Conservation (phyloP, 129 eudicot species). For the Chrysanthemum lavandulifolium region DNA sequence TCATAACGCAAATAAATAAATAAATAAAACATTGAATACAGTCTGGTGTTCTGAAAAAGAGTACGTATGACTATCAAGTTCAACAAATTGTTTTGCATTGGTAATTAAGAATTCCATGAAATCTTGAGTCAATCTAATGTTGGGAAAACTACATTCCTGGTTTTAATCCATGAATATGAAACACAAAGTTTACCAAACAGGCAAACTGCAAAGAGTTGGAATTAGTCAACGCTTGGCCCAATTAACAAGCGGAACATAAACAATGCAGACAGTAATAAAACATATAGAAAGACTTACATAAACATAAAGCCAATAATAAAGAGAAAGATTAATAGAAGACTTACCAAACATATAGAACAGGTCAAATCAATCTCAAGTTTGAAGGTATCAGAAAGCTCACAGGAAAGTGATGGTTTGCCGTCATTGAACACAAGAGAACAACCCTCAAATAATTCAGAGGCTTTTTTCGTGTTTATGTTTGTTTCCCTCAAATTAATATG, state of each 20-base stretch:
- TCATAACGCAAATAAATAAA: not conserved
- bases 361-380: slow-evolving; percentile 85
- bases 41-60: not conserved
- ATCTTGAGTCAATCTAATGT: not conserved
- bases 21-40: no score
- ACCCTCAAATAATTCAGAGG: slow-evolving; percentile 53
- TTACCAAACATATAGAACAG: slow-evolving; percentile 91
- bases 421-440: slow-evolving; percentile 60
- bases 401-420: slow-evolving; percentile 70
- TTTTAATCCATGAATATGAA: slow-evolving; percentile 6
- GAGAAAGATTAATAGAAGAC: slow-evolving; percentile 22
- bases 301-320: not conserved
- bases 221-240: not conserved
- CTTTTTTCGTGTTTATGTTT: slow-evolving; percentile 28
- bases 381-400: slow-evolving; percentile 82
- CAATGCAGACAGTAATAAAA: not conserved
- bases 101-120: not conserved
- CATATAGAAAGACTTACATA: no score
- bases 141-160: not conserved
- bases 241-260: slow-evolving; percentile 16
- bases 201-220: not conserved
- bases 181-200: not conserved
- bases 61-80: not conserved
- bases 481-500: slow-evolving; percentile 76
- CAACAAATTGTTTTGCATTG: not conserved